phyloP scores from a whole-genome alignment of 345 rosid species.

The Hypericum perforatum region DNA sequence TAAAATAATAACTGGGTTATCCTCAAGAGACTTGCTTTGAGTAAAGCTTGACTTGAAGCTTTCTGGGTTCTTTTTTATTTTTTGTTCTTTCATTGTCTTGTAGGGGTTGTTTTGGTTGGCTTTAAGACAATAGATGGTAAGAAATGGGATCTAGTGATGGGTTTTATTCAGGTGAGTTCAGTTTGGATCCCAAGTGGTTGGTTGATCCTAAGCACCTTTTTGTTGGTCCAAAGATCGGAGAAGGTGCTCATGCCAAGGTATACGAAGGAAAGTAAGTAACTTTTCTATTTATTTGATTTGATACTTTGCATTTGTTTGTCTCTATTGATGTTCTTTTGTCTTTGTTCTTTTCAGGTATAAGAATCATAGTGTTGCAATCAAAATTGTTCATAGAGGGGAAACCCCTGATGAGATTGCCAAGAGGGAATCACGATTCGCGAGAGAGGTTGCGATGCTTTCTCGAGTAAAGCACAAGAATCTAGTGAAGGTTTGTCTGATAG shows the following conservation, averaged over 20 bases:
- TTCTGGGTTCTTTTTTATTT: not conserved
- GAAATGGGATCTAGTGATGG: constrained; percentile 79
- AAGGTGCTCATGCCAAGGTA: constrained; percentile 98
- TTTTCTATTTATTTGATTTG: too few relatives aligned
- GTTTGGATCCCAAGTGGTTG: constrained; percentile 78
- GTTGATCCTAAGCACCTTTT: constrained; percentile 83
- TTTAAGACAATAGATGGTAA: not conserved
- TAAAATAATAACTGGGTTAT: too few relatives aligned
- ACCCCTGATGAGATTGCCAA: constrained; percentile 75
- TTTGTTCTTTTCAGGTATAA: constrained; percentile 42
- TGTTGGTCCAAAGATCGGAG: constrained; percentile 97
- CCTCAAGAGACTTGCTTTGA: too few relatives aligned
- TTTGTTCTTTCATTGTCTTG: constrained; percentile 18
- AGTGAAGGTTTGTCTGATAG: constrained; percentile 52
- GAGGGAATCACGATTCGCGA: constrained; percentile 62
- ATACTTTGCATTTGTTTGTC: too few relatives aligned
- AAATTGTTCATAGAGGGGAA: constrained; percentile 68
- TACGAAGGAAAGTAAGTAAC: constrained; percentile 92
- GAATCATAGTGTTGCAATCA: constrained; percentile 79
- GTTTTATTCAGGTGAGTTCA: constrained; percentile 47
- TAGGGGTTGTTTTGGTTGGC: too few relatives aligned
- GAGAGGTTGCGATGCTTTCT: constrained; percentile 88
- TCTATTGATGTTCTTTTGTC: not conserved
- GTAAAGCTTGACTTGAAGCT: too few relatives aligned
- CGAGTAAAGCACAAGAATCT: constrained; percentile 87